phyloP scores from a whole-genome alignment of 2,329 filamentous ascomycete genomes.

The Passalora sequoiae region DNA sequence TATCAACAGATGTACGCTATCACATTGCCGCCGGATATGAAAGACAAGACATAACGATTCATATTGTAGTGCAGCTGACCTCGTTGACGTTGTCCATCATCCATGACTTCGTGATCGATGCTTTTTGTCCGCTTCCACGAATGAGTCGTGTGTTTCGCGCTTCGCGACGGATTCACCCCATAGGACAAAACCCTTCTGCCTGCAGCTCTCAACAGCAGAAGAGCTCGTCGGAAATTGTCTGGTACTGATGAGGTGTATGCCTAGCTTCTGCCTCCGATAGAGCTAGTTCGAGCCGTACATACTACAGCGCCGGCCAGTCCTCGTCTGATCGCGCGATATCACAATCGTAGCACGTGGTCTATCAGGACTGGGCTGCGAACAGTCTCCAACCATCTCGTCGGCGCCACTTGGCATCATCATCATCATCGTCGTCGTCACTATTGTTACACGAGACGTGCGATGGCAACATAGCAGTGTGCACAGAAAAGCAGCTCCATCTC shows the following conservation, averaged over 20 bases:
- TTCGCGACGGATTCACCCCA: neutral
- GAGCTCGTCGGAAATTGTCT: no score
- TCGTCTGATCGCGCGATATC: conserved; percentile 10
- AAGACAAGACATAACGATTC: no score
- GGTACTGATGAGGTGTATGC: no score
- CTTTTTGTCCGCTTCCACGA: neutral
- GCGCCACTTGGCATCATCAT: neutral
- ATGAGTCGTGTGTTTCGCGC: neutral
- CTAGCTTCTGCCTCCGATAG: neutral
- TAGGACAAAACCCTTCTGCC: neutral
- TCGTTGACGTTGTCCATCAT: no score
- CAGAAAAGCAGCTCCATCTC: neutral
- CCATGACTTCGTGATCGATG: no score
- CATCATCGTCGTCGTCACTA: neutral
- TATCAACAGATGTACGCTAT: no score
- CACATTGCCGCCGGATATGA: no score
- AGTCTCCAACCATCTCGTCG: neutral
- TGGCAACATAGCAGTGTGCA: neutral
- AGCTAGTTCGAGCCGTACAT: conserved; percentile 1
- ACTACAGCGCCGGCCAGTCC: neutral
- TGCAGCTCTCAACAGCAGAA: no score
- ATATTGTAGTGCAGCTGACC: no score
- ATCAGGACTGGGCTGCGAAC: neutral
- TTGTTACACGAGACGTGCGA: no score
- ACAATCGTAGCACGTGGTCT: conserved; percentile 4